A percentile compares a stretch with the other conserved stretches of the same genome.
Conservation (phyloP, 768 basidiomycete genomes). For the Leccinum boreale region DNA sequence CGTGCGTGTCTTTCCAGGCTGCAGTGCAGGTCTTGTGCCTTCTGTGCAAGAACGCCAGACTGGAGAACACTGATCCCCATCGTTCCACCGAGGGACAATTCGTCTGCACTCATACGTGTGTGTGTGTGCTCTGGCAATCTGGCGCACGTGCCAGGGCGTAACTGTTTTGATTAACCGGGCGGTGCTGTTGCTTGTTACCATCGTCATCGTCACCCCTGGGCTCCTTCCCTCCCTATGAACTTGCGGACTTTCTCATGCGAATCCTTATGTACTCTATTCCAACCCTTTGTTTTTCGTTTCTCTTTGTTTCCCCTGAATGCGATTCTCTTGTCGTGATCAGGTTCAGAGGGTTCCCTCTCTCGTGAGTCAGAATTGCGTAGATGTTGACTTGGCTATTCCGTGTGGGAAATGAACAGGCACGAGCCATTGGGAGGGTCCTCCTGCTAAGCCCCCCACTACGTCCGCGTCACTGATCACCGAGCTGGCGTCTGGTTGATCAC, state of each 20-base stretch:
- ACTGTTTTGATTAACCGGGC: conserved; percentile 20
- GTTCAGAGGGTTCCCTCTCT: conserved; percentile 1
- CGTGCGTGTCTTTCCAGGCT: conserved; percentile 23
- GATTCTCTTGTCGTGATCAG: conserved; percentile 8
- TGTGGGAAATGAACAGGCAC: conserved; percentile 1
- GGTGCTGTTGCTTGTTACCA: conserved; percentile 15
- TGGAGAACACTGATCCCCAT: conserved; percentile 15
- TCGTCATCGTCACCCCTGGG: conserved; percentile 3
- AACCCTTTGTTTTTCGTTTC: not conserved
- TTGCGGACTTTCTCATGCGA: conserved; percentile 29
- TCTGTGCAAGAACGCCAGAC: conserved; percentile 13
- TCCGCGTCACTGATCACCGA: not conserved
- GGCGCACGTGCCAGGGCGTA: conserved; percentile 15
- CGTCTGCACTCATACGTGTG: conserved; percentile 21
- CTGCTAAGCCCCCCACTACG: too few relatives aligned
- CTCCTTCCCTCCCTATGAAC: conserved; percentile 6
- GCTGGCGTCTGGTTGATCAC: not conserved
- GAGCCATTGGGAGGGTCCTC: not conserved
- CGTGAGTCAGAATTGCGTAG: conserved; percentile 11
- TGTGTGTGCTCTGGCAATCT: conserved; percentile 17
- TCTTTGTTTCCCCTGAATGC: conserved; percentile 4
- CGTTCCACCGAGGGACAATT: conserved; percentile 22
- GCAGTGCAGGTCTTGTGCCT: conserved; percentile 15
- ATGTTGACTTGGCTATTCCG: conserved; percentile 7
- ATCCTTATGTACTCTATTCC: conserved; percentile 24